These are phyloP conservation scores for Aspergillus nomiae DNA, from an alignment of 2,329 filamentous ascomycete species.

Conservation along the genomic window DNA sequence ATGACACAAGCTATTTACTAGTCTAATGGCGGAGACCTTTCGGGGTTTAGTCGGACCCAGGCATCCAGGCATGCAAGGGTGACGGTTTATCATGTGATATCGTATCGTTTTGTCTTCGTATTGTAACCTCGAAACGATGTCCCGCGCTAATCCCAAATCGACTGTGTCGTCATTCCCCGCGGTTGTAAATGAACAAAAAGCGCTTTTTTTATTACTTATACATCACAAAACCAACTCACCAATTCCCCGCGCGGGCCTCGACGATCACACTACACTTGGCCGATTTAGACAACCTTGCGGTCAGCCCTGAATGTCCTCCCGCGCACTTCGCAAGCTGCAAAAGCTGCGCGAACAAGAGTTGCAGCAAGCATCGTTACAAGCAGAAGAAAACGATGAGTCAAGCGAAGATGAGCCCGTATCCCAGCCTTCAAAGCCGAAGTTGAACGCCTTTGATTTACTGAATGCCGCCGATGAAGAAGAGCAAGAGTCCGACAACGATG, in stretches of 20 bases:
- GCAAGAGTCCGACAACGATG: slow-evolving; percentile 32
- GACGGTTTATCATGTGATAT: neutral
- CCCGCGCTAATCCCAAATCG: slow-evolving; percentile 27
- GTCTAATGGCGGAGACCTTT: neutral
- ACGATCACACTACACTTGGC: neutral
- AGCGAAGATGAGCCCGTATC: slow-evolving; percentile 43
- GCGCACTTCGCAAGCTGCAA: slow-evolving; percentile 66
- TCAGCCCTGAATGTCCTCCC: slow-evolving; percentile 59
- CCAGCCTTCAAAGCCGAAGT: slow-evolving; percentile 43
- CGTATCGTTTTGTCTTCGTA: slow-evolving; percentile 3
- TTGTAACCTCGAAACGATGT: neutral
- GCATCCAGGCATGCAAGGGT: slow-evolving; percentile 4
- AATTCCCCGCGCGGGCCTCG: neutral
- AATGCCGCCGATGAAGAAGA: slow-evolving; percentile 46
- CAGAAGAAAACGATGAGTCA: slow-evolving; percentile 35
- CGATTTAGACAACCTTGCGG: too few relatives aligned
- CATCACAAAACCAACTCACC: neutral
- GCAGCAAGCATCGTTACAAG: slow-evolving; percentile 35
- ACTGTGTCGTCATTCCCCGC: slow-evolving; percentile 39
- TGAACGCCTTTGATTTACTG: slow-evolving; percentile 58
- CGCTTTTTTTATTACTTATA: slow-evolving; percentile 7
- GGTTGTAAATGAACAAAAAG: slow-evolving; percentile 13
- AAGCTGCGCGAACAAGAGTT: slow-evolving; percentile 62
- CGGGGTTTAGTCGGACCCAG: slow-evolving; percentile 1
- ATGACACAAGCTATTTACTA: neutral